phyloP scores from a whole-genome alignment of 2,329 filamentous ascomycete genomes.

The Talaromyces sp. region DNA sequence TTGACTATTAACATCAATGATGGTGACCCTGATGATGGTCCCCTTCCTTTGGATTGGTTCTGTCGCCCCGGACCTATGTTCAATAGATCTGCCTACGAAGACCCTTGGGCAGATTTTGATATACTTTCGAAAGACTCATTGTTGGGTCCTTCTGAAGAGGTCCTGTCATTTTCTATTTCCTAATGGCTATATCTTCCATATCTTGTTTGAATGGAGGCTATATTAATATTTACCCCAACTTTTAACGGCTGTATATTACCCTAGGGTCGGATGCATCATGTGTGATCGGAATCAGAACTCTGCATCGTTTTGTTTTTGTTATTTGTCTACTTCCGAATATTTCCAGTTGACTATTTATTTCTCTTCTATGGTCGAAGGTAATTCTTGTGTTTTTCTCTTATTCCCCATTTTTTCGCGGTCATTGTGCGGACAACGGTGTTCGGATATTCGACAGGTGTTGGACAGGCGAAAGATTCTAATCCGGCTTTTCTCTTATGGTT shows the following conservation, averaged over 20 bases:
- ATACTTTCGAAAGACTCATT: constrained; percentile 18
- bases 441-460: constrained; percentile 1
- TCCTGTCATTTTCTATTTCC: constrained; percentile 8
- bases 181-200: neutral
- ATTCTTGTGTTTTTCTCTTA: neutral
- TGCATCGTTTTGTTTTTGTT: neutral
- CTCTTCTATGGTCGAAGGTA: neutral
- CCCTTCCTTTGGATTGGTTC: constrained; percentile 29
- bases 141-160: neutral
- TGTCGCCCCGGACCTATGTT: constrained; percentile 21
- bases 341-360: neutral
- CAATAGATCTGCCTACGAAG: constrained; percentile 20
- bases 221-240: neutral
- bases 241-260: neutral
- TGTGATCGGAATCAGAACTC: neutral
- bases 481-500: neutral
- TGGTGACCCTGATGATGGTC: constrained; percentile 19
- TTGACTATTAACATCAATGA: constrained; percentile 22
- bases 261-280: constrained; percentile 3
- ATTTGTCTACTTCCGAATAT: constrained; percentile 2
- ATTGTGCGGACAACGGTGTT: constrained; percentile 14
- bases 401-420: neutral
- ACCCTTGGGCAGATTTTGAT: constrained; percentile 31
- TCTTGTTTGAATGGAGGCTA: neutral
- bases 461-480: neutral